Evolutionary conservation across 2,329 filamentous ascomycete species (phyloP), one percentile per base, ranked within the genome.

Genomic region (Trichoderma arundinaceum): DNA sequence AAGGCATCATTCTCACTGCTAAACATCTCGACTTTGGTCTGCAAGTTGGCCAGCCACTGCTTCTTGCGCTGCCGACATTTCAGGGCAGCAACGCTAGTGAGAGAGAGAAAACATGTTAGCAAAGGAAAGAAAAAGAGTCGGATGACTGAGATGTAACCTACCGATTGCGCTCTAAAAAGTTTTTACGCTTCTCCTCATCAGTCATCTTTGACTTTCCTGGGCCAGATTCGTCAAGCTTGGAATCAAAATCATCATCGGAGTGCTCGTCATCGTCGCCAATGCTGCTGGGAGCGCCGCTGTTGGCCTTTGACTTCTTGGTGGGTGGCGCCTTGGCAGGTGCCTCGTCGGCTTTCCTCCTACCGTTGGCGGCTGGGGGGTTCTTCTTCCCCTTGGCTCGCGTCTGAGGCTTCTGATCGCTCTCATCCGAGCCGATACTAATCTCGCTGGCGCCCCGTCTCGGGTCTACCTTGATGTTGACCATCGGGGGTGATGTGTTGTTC

Each of bases 41-140:
- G 95, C 1, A 99, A 84, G 71, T 97, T 98, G 38, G 92, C 91
- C 66, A 98, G 86, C 95, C 95, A 99, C 76, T 98, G 95, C 84
- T 99, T 99, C 84, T 99, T 99, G 19, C 95, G 88, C 78, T 99
- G 95, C 68, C 95, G 90, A 78, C 95, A 99, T 76, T 99, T 99
- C 67, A 99, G 83, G 3, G 95, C 95, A 68, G 95, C 95, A 70
- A 99, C 93, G 75, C 95, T 97, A 70, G 22, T 8, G n/a, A n/a
- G 4, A 49, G 2, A 3, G 17, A 10, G n/a, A 17, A 46, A 17
- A n/a, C 8, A 35, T 8, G 39, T 63, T 28, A 53, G 59, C 32
- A 13, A 17, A 9, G 19, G 10, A 13, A 52, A 5, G 15, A 13
- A 22, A 6, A 12, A 32, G 46, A 15, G 3, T 10, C 19, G n/a